phyloP scores from a whole-genome alignment of 805 yeast genomes.

The Nakazawaea sp. region DNA sequence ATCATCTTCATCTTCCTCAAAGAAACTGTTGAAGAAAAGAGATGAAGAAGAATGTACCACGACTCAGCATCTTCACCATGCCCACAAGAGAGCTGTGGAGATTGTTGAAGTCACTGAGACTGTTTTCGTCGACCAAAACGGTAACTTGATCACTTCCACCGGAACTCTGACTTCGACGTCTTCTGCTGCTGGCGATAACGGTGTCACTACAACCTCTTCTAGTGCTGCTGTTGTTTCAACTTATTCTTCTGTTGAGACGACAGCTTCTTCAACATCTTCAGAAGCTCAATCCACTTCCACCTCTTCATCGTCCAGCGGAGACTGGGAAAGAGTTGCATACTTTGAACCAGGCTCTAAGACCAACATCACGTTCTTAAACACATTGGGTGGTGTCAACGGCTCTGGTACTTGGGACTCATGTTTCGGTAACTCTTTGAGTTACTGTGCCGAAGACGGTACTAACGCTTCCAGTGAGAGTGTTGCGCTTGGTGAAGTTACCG shows the following conservation, averaged over 20 bases:
- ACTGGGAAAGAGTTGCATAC: conserved; percentile 73
- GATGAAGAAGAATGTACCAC: conserved; percentile 35
- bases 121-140: conserved; percentile 59
- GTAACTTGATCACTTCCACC: conserved; percentile 30
- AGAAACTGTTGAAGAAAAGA: conserved; percentile 28
- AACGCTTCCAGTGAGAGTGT: conserved; percentile 65
- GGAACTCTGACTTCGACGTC: conserved; percentile 18
- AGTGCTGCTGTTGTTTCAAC: conserved; percentile 19
- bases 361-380: conserved; percentile 79
- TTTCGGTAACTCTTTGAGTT: conserved; percentile 92
- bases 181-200: conserved; percentile 15
- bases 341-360: conserved; percentile 65
- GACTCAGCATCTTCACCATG: conserved; percentile 37
- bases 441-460: conserved; percentile 69
- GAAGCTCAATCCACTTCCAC: conserved; percentile 20
- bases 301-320: conserved; percentile 34
- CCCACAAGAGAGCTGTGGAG: conserved; percentile 54
- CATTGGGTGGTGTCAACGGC: conserved; percentile 74
- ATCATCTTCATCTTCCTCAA: conserved; percentile 26
- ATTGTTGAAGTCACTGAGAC: conserved; percentile 73
- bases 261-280: conserved; percentile 17
- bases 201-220: conserved; percentile 22
- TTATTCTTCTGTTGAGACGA: conserved; percentile 11
- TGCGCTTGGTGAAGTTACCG: conserved; percentile 59
- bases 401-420: conserved; percentile 84